Conservation (phyloP, 352 stramenopile genomes). For the Phytophthora brassicae region DNA sequence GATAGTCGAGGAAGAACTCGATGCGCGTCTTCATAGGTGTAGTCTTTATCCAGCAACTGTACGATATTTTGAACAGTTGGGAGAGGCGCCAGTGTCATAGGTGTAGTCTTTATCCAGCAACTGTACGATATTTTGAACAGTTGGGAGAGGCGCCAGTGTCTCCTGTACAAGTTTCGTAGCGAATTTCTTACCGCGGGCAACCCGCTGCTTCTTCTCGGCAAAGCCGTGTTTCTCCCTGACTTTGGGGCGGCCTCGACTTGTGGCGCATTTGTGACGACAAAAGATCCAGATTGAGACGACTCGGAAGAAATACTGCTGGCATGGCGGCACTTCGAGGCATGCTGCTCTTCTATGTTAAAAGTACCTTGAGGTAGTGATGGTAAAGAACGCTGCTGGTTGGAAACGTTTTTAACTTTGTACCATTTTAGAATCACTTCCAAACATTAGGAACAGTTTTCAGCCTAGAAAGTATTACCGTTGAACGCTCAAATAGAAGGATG, state of each 20-base stretch:
- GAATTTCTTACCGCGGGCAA: background rate
- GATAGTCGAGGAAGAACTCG: background rate
- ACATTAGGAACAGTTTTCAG: no score
- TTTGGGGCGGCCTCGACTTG: background rate
- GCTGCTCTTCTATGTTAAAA: background rate
- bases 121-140: background rate
- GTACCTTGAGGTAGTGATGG: background rate
- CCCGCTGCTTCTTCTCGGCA: conserved; percentile 5
- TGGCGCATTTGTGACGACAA: background rate
- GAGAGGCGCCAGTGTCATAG: conserved; percentile 1
- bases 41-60: background rate
- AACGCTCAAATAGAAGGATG: no score
- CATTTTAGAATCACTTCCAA: no score
- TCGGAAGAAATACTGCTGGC: background rate
- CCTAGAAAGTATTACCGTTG: no score
- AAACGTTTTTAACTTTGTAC: no score
- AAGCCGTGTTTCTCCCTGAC: background rate
- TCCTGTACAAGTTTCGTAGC: conserved; percentile 1
- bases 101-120: background rate
- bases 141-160: background rate
- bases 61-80: background rate
- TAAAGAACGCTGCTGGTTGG: no score
- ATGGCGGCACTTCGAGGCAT: no score
- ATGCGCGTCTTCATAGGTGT: conserved; percentile 1
- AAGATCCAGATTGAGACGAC: background rate